phyloP scores from a whole-genome alignment of 148 eudicot genomes.

The Cornus controversa region DNA sequence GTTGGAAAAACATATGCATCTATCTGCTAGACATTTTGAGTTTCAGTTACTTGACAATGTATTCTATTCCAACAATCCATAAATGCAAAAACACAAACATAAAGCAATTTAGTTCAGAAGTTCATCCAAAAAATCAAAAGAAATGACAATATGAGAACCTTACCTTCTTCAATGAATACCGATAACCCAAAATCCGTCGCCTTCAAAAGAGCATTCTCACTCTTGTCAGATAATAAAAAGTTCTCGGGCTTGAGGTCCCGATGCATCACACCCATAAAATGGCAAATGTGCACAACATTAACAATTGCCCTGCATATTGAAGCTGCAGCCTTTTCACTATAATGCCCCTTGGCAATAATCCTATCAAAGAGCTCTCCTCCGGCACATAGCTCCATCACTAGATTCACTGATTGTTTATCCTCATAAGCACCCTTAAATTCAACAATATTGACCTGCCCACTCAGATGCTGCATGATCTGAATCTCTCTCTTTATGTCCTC shows the following conservation, averaged over 20 bases:
- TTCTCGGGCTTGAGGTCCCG: slow-evolving; percentile 88
- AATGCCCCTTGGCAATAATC: slow-evolving; percentile 79
- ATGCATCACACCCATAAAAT: slow-evolving; percentile 91
- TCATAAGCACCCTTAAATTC: slow-evolving; percentile 88
- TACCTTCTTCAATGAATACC: slow-evolving; percentile 78
- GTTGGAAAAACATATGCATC: not conserved
- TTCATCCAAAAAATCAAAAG: not conserved
- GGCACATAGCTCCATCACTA: slow-evolving; percentile 87
- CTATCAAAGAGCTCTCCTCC: slow-evolving; percentile 87
- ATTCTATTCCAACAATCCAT: not conserved
- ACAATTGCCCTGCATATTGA: slow-evolving; percentile 68
- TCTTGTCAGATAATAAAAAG: slow-evolving; percentile 68
- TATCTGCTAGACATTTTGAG: not conserved
- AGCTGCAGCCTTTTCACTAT: slow-evolving; percentile 79
- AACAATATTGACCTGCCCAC: slow-evolving; percentile 79
- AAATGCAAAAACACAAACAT: not conserved
- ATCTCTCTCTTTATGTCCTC: slow-evolving; percentile 86
- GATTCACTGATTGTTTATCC: slow-evolving; percentile 60
- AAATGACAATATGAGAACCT: not conserved
- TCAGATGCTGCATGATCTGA: slow-evolving; percentile 87
- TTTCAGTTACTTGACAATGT: not conserved
- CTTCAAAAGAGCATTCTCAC: slow-evolving; percentile 58
- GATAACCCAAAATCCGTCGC: slow-evolving; percentile 86
- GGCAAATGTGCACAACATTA: slow-evolving; percentile 80
- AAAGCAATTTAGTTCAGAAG: not conserved